Base-by-base conservation (phyloP, 352 stramenopile genomes). In the Pythium angustatum region DNA sequence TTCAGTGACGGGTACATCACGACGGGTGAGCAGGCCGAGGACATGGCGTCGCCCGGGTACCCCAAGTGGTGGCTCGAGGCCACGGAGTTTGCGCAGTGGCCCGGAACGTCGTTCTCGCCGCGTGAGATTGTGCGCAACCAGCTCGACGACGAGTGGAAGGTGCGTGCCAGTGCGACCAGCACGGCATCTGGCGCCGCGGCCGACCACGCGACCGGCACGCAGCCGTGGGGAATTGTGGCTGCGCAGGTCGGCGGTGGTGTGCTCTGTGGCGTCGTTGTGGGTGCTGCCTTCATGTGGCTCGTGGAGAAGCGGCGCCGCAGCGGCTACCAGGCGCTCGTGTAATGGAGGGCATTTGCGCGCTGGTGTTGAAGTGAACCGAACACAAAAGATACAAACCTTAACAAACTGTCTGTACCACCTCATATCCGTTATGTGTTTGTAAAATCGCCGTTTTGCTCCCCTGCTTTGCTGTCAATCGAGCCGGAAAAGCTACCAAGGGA, bases 1-100 rank as follows among this genome's bases (percentile, higher is more conserved):
- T 88, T 85, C 57, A 74, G 59, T 12, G 72, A 85, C 41, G 79
- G 79, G 24, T 85, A 87, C 58, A 66, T 88, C 56, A 83, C 73
- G 21, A 85, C 71, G 0, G 79, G 79, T 33, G 79, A 88, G 48
- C 33, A 56, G 9, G 63, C 71, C 1, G 66, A 75, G 3, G 51
- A 87, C 12, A 85, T 85, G 73, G 50, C 58, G 10, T 64, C 68
- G 24, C 76, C 68, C 4, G 79, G 79, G 22, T 88, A 88, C 57
- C 76, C 75, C 2, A 62, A 68, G 44, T 85, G 71, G 75, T 86
- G 76, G 73, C 68, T 88, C 0, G 43, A 62, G 19, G 19, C 47
- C 26, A 78, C 66, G 4, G 68, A 85, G 30, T 88, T 73, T 57
- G 48, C 66, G 19, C 62, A 79, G 49, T 88, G 79, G 79, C 79